Conservation (phyloP, 1,139 yeast genomes). For the Scheffersomyces illinoinensis region DNA sequence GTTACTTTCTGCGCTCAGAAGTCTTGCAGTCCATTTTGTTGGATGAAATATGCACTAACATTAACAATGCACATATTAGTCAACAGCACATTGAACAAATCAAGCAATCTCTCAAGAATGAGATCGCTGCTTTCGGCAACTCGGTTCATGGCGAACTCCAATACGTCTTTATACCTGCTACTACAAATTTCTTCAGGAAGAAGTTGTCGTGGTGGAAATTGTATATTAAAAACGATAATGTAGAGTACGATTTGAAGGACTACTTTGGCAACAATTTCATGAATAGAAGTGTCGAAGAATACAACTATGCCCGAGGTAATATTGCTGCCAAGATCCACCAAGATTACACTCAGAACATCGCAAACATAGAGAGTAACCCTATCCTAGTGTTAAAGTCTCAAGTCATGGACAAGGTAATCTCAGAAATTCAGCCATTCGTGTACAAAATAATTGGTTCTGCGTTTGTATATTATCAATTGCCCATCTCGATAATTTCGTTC, state of each 20-base stretch:
- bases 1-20: constrained; percentile 27
- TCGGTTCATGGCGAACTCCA: constrained; percentile 42
- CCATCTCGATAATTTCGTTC: constrained; percentile 34
- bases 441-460: constrained; percentile 30
- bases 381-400: constrained; percentile 30
- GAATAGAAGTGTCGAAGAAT: constrained; percentile 41
- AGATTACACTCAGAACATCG: constrained; percentile 9
- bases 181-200: constrained; percentile 29
- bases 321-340: constrained; percentile 28
- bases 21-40: constrained; percentile 12
- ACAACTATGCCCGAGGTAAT: constrained; percentile 40
- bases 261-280: constrained; percentile 36
- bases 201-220: constrained; percentile 47
- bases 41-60: constrained; percentile 5
- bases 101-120: constrained; percentile 18
- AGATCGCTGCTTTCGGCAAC: constrained; percentile 31
- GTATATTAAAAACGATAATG: constrained; percentile 46
- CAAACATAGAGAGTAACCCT: constrained; percentile 26
- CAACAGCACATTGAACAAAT: constrained; percentile 5
- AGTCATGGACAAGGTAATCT: constrained; percentile 26
- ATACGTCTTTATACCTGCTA: constrained; percentile 31
- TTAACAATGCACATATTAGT: constrained; percentile 7
- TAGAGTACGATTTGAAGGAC: constrained; percentile 47
- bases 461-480: constrained; percentile 41
- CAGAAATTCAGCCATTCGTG: constrained; percentile 43